Evolutionary conservation across 2,329 filamentous ascomycete species (phyloP).

Genomic region (Periglandula ipomoeae): DNA sequence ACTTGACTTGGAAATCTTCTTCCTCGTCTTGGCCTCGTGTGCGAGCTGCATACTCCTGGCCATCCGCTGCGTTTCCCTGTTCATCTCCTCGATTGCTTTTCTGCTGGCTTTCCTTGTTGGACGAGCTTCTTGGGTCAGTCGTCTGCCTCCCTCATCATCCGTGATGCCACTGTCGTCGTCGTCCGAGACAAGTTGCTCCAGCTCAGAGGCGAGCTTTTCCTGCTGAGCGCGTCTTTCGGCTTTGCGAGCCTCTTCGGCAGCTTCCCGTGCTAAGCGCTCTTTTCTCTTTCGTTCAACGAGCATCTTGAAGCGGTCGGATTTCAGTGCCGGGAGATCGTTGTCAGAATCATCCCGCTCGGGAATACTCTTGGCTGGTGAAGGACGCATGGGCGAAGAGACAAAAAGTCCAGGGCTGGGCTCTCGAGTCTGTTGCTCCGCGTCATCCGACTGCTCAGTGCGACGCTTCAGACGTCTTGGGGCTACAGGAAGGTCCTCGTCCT

Average conservation of each 20-base stretch:
- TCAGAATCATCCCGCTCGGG: slow-evolving; percentile 33
- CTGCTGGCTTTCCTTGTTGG: slow-evolving; percentile 83
- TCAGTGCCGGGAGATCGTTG: slow-evolving; percentile 35
- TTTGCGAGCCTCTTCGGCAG: slow-evolving; percentile 40
- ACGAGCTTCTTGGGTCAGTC: slow-evolving; percentile 58
- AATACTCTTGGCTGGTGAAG: slow-evolving; percentile 20
- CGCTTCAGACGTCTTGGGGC: slow-evolving; percentile 31
- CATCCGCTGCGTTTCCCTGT: slow-evolving; percentile 86
- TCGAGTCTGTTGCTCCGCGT: slow-evolving; percentile 14
- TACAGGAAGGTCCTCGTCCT: slow-evolving; percentile 27
- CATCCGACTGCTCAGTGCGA: slow-evolving; percentile 22
- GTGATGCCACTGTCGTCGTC: slow-evolving; percentile 43
- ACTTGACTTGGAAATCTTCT: slow-evolving; percentile 76
- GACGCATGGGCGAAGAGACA: slow-evolving; percentile 39
- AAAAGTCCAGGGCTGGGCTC: slow-evolving; percentile 40
- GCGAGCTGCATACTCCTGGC: slow-evolving; percentile 82
- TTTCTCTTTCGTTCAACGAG: slow-evolving; percentile 65
- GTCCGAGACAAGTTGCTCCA: slow-evolving; percentile 25
- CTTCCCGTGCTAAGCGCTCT: slow-evolving; percentile 60
- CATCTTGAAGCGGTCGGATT: slow-evolving; percentile 57
- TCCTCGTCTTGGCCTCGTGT: slow-evolving; percentile 83
- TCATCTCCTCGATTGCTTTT: slow-evolving; percentile 91
- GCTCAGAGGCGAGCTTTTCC: slow-evolving; percentile 24
- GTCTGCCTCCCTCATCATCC: slow-evolving; percentile 54
- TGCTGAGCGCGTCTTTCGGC: slow-evolving; percentile 32